Evolutionary conservation across 371 early-diverging fungal genomes (phyloP), one percentile per base, ranked within the genome.

Genomic region (Capniomyces stellatus): DNA sequence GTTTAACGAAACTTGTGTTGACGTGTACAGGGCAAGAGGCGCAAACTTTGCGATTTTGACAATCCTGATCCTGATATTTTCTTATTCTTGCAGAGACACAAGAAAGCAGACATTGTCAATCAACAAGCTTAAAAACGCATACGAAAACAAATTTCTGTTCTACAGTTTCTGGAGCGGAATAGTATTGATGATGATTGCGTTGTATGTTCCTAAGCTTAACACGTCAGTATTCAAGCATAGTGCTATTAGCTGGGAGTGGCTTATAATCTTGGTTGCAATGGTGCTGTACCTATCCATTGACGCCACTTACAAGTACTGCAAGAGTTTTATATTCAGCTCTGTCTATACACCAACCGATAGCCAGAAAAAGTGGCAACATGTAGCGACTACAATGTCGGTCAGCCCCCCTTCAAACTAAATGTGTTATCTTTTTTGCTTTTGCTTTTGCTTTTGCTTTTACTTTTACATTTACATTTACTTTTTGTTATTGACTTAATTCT

Each of bases 221-320:
- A 73, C 72, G 27, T 54, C 63, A 18, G 77, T 81, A 39, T 83
- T 86, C 57, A 76, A 72, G 61, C 81, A 85, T 53, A 57, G 61
- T 31, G 63, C 70, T 29, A 77, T 85, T 29, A 65, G 69, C 39
- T 82, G 79, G 76, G 85, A 86, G 64, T 85, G 87, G 85, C 82
- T 78, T 10, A 62, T 80, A 51, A 78, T 82, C 24, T 12, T n/a
- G n/a, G n/a, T 40, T 40, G 12, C 40, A 12, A n/a, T 40, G n/a
- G n/a, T 40, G 13, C 12, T 40, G n/a, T 40, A 40, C 40, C n/a
- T 40, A n/a, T 12, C 40, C 12, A 40, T 40, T 40, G 40, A 40
- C n/a, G 40, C 40, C 40, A 40, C n/a, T 40, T 40, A 40, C n/a
- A 40, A 40, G 40, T 40, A 13, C n/a, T 13, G 12, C 12, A 40